Evolutionary conservation across 352 stramenopile genomes (phyloP).

Genomic region (Halophytophthora batemanensis): DNA sequence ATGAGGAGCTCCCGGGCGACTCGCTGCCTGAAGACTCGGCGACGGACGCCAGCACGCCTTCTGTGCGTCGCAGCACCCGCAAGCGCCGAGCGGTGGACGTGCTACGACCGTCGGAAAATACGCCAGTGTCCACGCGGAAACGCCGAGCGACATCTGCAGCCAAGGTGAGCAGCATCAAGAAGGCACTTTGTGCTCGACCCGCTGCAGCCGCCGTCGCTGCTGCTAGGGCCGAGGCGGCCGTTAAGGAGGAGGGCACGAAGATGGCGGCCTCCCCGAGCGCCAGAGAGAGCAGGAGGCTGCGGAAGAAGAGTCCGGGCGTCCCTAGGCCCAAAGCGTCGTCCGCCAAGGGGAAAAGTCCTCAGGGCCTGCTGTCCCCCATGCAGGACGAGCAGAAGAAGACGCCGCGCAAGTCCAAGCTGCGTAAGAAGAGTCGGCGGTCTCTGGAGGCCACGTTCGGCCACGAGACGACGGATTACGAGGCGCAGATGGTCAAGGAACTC

Average conservation of each 20-base stretch:
- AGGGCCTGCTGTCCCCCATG: conserved; percentile 40
- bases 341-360: conserved; percentile 6
- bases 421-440: conserved; percentile 37
- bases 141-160: not conserved
- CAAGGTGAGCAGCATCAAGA: conserved; percentile 9
- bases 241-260: conserved; percentile 16
- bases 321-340: not conserved
- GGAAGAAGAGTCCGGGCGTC: conserved; percentile 6
- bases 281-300: not conserved
- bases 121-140: conserved; percentile 9
- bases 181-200: conserved; percentile 10
- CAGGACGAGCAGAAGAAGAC: conserved; percentile 53
- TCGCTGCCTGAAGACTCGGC: not conserved
- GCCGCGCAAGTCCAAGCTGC: conserved; percentile 34
- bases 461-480: conserved; percentile 25
- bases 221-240: conserved; percentile 9
- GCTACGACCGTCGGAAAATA: conserved; percentile 10
- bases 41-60: not conserved
- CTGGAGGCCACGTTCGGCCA: conserved; percentile 38
- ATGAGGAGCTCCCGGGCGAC: not conserved
- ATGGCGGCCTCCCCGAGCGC: not conserved
- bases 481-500: conserved; percentile 37
- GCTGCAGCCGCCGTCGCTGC: conserved; percentile 14
- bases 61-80: conserved; percentile 16
- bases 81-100: conserved; percentile 25